Conservation (phyloP, 805 yeast species). For the Lipomyces lipofer region DNA sequence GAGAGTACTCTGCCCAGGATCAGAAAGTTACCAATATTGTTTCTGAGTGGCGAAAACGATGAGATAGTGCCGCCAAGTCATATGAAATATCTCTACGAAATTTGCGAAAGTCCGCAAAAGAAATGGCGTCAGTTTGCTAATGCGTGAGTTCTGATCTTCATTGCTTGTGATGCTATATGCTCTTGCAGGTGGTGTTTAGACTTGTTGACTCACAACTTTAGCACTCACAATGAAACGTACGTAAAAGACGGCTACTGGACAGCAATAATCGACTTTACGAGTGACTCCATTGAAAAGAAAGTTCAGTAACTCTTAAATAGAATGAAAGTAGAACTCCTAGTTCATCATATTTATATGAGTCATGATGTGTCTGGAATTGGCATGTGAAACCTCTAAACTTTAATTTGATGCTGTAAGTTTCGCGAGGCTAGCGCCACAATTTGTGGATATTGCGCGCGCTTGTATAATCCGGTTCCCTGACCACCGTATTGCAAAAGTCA, state of each 20-base stretch:
- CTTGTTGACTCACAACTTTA: conserved; percentile 1
- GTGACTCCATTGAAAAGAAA: conserved; percentile 22
- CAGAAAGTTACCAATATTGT: conserved; percentile 63
- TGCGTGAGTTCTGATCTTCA: conserved; percentile 19
- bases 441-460: no score
- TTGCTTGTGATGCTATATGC: neutral
- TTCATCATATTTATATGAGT: no score
- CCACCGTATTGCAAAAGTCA: no score
- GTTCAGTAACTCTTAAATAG: conserved; percentile 1
- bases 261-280: conserved; percentile 53
- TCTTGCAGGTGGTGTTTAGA: neutral
- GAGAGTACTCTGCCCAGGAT: conserved; percentile 57
- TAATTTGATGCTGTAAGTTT: no score
- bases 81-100: conserved; percentile 59
- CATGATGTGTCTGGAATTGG: no score
- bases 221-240: conserved; percentile 83
- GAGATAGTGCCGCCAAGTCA: conserved; percentile 91
- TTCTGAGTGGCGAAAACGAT: conserved; percentile 72
- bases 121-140: conserved; percentile 55
- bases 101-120: conserved; percentile 49
- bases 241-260: conserved; percentile 78
- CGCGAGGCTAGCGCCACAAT: no score
- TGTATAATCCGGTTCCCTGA: no score
- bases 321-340: no score
- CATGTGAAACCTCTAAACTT: no score